These are phyloP conservation scores for Tanacetum coccineum DNA, from an alignment of 129 eudicot species.

Conservation along the genomic window DNA sequence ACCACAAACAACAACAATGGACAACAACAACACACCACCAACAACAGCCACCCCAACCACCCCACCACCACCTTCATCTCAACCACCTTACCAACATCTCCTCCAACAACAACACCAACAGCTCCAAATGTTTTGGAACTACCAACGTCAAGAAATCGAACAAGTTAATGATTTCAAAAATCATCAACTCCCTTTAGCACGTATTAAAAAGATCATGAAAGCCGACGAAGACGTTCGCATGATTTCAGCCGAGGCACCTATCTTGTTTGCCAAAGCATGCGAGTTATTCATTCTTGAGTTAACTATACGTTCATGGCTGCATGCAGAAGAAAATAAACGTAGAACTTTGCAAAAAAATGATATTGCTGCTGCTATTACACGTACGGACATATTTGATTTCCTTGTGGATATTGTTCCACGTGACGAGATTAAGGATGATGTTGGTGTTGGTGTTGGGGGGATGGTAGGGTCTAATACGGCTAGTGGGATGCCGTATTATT, in stretches of 20 bases:
- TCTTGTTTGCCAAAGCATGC: slow-evolving; percentile 79
- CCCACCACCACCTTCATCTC: slow-evolving; percentile 29
- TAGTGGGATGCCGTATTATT: slow-evolving; percentile 68
- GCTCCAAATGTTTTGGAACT: slow-evolving; percentile 82
- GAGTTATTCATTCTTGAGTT: slow-evolving; percentile 80
- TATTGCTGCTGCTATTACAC: slow-evolving; percentile 75
- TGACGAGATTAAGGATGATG: slow-evolving; percentile 75
- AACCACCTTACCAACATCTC: slow-evolving; percentile 67
- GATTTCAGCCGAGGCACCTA: slow-evolving; percentile 92
- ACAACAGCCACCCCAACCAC: slow-evolving; percentile 28
- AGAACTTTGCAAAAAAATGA: slow-evolving; percentile 80
- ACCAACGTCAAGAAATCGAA: slow-evolving; percentile 81
- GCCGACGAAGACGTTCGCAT: slow-evolving; percentile 79
- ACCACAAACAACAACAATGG: slow-evolving; percentile 24
- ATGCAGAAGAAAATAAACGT: slow-evolving; percentile 86
- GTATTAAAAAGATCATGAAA: slow-evolving; percentile 73
- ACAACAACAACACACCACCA: slow-evolving; percentile 33
- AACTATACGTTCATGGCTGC: slow-evolving; percentile 82
- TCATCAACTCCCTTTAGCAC: slow-evolving; percentile 79
- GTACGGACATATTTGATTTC: slow-evolving; percentile 81
- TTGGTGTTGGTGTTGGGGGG: slow-evolving; percentile 30
- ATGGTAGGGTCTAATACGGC: slow-evolving; percentile 37
- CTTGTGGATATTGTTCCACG: slow-evolving; percentile 81
- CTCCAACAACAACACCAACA: slow-evolving; percentile 85
- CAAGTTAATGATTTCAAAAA: slow-evolving; percentile 78